Evolutionary conservation across 1,284 basidiomycete genomes (phyloP).

Genomic region (Rhodotorula sp.): DNA sequence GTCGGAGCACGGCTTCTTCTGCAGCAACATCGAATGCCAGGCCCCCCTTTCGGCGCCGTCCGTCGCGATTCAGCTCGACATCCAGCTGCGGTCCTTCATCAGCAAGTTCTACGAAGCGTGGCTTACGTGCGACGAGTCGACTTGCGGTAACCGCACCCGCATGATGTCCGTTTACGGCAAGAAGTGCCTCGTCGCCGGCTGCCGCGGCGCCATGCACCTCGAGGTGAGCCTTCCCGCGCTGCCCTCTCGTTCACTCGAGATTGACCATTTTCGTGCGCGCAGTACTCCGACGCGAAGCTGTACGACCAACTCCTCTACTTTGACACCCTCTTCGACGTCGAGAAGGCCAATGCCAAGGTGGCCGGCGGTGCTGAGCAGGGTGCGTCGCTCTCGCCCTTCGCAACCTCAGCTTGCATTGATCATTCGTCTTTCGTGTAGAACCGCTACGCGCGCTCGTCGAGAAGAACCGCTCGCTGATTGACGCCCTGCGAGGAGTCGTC

Average conservation of each 20-base stretch:
- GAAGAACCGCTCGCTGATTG: slow-evolving; percentile 61
- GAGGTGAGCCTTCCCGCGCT: slow-evolving; percentile 62
- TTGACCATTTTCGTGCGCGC: slow-evolving; percentile 9
- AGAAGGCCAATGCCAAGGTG: slow-evolving; percentile 63
- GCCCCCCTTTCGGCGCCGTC: slow-evolving; percentile 61
- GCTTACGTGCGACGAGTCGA: slow-evolving; percentile 82
- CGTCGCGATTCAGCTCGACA: slow-evolving; percentile 80
- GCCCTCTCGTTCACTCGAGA: background rate
- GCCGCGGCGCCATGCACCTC: slow-evolving; percentile 68
- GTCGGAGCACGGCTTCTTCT: slow-evolving; percentile 58
- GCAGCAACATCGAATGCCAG: slow-evolving; percentile 60
- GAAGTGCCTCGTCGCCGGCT: slow-evolving; percentile 67
- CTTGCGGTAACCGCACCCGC: slow-evolving; percentile 79
- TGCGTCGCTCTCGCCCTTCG: slow-evolving; percentile 48
- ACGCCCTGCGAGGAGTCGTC: slow-evolving; percentile 61
- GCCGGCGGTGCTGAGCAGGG: slow-evolving; percentile 58
- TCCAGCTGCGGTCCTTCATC: slow-evolving; percentile 76
- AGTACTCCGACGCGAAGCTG: slow-evolving; percentile 80
- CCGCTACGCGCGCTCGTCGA: slow-evolving; percentile 57
- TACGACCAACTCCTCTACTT: slow-evolving; percentile 88
- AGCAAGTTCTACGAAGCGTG: slow-evolving; percentile 84
- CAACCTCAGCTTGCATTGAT: background rate
- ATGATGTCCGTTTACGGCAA: slow-evolving; percentile 90
- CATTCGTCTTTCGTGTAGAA: slow-evolving; percentile 54
- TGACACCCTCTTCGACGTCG: slow-evolving; percentile 70